Base-by-base conservation (phyloP, 352 stramenopile genomes). In the Phytophthora pinifolia region DNA sequence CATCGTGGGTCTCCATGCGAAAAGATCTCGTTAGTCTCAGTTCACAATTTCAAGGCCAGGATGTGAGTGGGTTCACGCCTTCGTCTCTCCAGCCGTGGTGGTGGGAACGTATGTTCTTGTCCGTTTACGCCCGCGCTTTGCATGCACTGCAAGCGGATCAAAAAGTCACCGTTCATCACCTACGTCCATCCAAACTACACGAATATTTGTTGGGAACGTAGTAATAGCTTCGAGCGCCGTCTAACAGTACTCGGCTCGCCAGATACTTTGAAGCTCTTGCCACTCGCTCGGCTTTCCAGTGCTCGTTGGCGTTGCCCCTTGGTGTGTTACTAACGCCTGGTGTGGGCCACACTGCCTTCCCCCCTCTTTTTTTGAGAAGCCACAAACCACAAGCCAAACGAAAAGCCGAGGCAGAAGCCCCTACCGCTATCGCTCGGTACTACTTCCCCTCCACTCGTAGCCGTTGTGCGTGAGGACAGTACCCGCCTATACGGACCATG, bases 351-450 rank as follows among this genome's bases (percentile, higher is more conserved):
- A 63, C 38, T 32, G 58, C 31, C 39, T 8, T 4, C 12, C 47
- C 41, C 42, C 53, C 53, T 41, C 51, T 34, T 18, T 34, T 15
- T 14, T 18, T 14, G 31, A 51, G 30, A 53, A 65, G 22, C 46
- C 54, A 65, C 47, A 64, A 56, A 44, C 43, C 54, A 68, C 47
- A 64, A 59, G 48, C 43, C 54, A 68, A 48, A 58, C 44, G 45
- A 56, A 18, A 50, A 62, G 39, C 25, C 27, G 27, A 37, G 32
- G 10, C 32, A 37, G 14, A 29, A 29, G 31, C 33, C 15, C 46
- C 32, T 59, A n/a, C 2, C 31, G n/a, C 30, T 15, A 20, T 44
- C 22, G 22, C 22, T 27, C 22, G 22, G 22, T 54, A 33, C 31
- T 29, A 60, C 50, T 57, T 55, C 29, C 18, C 27, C 42, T 15